Evolutionary conservation across 2,329 filamentous ascomycete species (phyloP).

Genomic region (Alternaria novae-zelandiae): DNA sequence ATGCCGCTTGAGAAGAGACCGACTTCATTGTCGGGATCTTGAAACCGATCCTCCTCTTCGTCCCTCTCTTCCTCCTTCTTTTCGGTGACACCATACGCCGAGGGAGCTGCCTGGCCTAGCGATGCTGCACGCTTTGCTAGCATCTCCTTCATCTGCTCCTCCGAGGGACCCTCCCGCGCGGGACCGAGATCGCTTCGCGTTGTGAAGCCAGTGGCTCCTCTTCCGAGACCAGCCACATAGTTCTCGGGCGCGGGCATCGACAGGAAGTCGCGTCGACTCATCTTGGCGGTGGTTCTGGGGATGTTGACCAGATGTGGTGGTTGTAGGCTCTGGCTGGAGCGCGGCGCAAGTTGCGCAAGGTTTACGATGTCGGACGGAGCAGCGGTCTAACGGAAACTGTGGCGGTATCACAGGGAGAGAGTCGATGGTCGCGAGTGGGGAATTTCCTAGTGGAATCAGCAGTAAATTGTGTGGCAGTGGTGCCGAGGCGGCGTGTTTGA

Average conservation of each 20-base stretch:
- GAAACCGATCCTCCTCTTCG: slow-evolving; percentile 80
- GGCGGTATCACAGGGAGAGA: too few relatives aligned
- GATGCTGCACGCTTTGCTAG: slow-evolving; percentile 91
- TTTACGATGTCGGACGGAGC: not conserved
- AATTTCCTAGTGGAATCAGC: not conserved
- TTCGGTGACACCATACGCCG: slow-evolving; percentile 72
- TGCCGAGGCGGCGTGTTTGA: not conserved
- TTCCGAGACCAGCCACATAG: slow-evolving; percentile 89
- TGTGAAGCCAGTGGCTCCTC: slow-evolving; percentile 97
- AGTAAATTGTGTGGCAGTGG: not conserved
- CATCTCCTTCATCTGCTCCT: slow-evolving; percentile 98
- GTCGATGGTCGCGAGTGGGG: not conserved
- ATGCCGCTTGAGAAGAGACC: slow-evolving; percentile 94
- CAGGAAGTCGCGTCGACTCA: slow-evolving; percentile 83
- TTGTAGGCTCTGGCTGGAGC: not conserved
- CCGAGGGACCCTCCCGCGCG: slow-evolving; percentile 90
- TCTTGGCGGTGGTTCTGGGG: slow-evolving; percentile 41
- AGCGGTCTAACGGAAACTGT: not conserved
- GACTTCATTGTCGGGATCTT: slow-evolving; percentile 96
- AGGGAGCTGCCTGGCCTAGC: slow-evolving; percentile 74
- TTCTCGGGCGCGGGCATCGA: slow-evolving; percentile 73
- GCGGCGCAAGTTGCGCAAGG: not conserved
- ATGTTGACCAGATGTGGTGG: not conserved
- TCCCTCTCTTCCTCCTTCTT: slow-evolving; percentile 76
- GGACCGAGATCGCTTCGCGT: slow-evolving; percentile 96